Base-by-base conservation (phyloP, 208 protist species). In the Leishmania braziliensis region DNA sequence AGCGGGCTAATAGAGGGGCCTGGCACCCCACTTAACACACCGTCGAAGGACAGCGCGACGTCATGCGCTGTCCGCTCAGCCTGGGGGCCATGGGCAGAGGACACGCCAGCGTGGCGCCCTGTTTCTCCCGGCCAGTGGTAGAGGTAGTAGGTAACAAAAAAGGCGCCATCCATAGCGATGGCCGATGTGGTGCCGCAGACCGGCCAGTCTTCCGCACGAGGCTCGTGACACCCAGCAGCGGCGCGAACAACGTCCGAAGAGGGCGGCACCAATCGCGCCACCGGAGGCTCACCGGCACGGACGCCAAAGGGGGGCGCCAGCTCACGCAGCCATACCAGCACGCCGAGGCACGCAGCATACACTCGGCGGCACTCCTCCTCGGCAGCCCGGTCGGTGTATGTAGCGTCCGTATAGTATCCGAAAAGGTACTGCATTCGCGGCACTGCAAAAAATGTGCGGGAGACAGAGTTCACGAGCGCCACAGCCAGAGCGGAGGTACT, bases 131-230 rank as follows among this genome's bases (percentile, higher is more conserved):
- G 50, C 74, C 81, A 86, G 75, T 86, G 79, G 39, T 83, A 56
- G 10, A 82, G 72, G 23, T 85, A 84, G 62, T 88, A 82, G 20
- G 84, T 86, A 3, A 94, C 75, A 68, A 95, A 97, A 80, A 95
- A 97, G 33, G 81, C 80, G 1, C 91, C 88, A 56, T 97, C 93
- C 8, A 92, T 16, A 18, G 91, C 92, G 58, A 93, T 86, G 0
- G 84, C 69, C 43, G 93, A 86, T 4, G 56, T 76, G 14, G 87
- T 89, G 36, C 93, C 93, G 77, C 93, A 95, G 2, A 90, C 85
- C n/a, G 63, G 56, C 73, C 70, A 78, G n/a, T 46, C 53, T 50
- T 80, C 54, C 12, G 50, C 12, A 4, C 23, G 26, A 54, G 26
- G 26, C 48, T 20, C 50, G 39, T 60, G 69, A 18, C 3, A 26